These are phyloP conservation scores for Pseudophaeomoniella oleicola DNA, from an alignment of 2,329 filamentous ascomycete species.

Conservation along the genomic window DNA sequence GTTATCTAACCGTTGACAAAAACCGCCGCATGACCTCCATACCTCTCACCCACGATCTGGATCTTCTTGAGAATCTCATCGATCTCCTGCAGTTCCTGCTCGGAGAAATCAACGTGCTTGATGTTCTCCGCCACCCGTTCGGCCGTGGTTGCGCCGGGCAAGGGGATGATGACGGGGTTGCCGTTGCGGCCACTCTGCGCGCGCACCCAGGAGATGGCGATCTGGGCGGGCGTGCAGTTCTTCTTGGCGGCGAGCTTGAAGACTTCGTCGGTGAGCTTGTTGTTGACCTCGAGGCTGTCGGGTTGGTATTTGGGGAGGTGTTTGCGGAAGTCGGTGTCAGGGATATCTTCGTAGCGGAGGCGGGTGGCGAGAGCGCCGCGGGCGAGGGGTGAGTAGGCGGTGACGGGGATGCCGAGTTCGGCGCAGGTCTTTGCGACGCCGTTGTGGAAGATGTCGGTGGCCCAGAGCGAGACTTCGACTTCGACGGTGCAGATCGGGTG, in stretches of 20 bases:
- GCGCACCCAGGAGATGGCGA: conserved; percentile 35
- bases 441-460: conserved; percentile 42
- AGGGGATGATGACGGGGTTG: conserved; percentile 21
- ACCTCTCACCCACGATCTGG: conserved; percentile 20
- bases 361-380: conserved; percentile 40
- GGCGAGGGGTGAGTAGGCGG: conserved; percentile 46
- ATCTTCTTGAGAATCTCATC: conserved; percentile 34
- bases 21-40: background rate
- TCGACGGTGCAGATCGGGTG: conserved; percentile 45
- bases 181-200: conserved; percentile 20
- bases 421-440: conserved; percentile 41
- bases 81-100: conserved; percentile 30
- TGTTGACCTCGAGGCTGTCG: conserved; percentile 35
- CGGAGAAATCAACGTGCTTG: conserved; percentile 24
- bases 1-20: background rate
- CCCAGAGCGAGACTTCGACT: conserved; percentile 44
- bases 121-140: conserved; percentile 26
- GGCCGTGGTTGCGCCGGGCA: conserved; percentile 24
- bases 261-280: conserved; percentile 32
- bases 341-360: conserved; percentile 23
- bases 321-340: conserved; percentile 29
- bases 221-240: conserved; percentile 27
- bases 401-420: conserved; percentile 41
- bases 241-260: conserved; percentile 30
- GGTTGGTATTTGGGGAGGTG: conserved; percentile 34